A percentile compares a stretch with the other conserved stretches of the same genome.
phyloP scores from a whole-genome alignment of 2,329 filamentous ascomycete genomes.

The Pezicula carpinea region DNA sequence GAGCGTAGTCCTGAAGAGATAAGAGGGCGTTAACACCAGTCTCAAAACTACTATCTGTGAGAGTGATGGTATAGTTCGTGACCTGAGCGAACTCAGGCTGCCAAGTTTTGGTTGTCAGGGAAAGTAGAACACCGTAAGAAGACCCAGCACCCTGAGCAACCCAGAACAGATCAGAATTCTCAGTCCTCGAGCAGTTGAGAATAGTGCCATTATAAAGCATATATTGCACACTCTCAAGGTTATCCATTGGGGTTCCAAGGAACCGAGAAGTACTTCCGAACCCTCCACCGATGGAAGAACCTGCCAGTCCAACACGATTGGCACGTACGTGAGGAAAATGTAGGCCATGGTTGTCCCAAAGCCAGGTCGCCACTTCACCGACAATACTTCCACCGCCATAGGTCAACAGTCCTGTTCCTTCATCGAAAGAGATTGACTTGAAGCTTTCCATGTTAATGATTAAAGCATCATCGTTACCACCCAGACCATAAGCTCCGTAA shows the following conservation, averaged over 20 bases:
- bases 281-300: slow-evolving; percentile 11
- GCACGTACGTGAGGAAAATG: slow-evolving; percentile 13
- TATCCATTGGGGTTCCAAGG: slow-evolving; percentile 11
- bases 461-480: slow-evolving; percentile 9
- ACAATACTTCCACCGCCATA: slow-evolving; percentile 10
- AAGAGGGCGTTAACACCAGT: neutral
- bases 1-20: neutral
- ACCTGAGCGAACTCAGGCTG: slow-evolving; percentile 3
- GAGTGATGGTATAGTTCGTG: slow-evolving; percentile 6
- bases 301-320: slow-evolving; percentile 7
- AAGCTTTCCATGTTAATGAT: slow-evolving; percentile 10
- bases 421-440: slow-evolving; percentile 5
- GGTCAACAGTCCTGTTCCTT: slow-evolving; percentile 4
- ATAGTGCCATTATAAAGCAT: slow-evolving; percentile 14
- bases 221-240: slow-evolving; percentile 7
- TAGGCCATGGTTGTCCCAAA: slow-evolving; percentile 7
- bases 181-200: neutral
- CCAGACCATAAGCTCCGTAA: slow-evolving; percentile 8
- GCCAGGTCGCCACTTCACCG: slow-evolving; percentile 5
- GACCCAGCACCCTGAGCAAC: slow-evolving; percentile 11
- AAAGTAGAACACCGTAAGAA: slow-evolving; percentile 8
- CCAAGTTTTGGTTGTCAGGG: slow-evolving; percentile 9
- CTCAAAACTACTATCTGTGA: neutral
- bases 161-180: slow-evolving; percentile 10
- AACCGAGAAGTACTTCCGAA: slow-evolving; percentile 9